Base-by-base conservation (phyloP, 495 filamentous ascomycete species). In the Elasticomyces elasticus region DNA sequence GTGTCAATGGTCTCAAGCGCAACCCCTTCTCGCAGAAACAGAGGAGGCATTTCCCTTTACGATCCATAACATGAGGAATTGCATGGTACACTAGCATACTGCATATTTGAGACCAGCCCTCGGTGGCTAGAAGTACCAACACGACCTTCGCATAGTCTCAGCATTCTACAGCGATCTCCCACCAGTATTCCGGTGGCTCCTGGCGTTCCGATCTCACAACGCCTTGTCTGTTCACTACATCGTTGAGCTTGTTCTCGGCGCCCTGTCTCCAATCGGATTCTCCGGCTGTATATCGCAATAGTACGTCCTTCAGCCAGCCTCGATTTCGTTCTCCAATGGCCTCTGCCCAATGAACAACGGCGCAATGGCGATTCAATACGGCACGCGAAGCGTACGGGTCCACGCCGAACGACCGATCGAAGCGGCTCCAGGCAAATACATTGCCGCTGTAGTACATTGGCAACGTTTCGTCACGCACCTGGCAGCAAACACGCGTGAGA, bases 361-460 rank as follows among this genome's bases (percentile, higher is more conserved):
- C 28, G 25, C 24, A 26, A 26, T 9, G 15, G 17, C n/a, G 11
- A 6, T 33, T 2, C 11, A 5, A 19, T 33, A 23, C 24, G 10
- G 2, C n/a, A 2, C 23, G 2, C n/a, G 24, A 13, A 10, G 45
- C 24, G 22, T 33, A 33, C 15, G 27, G 15, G 9, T 30, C n/a
- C 24, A 33, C 24, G 9, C 24, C n/a, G 11, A 17, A 28, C 17
- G 2, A 2, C 4, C 45, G 45, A 30, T 49, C n/a, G 10, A 13
- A 20, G 4, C 42, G 19, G 13, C 42, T 17, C 45, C 45, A 49
- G 24, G 33, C 24, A 31, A 49, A 49, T 10, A 27, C n/a, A 3
- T 31, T 49, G 2, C n/a, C 24, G 23, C 22, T 33, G 45, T 49
- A 49, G 45, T 30, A 49, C 17, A 49, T 49, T 9, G 45, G 45